Evolutionary conservation across 2,329 filamentous ascomycete species (phyloP), one percentile per base, ranked within the genome.

Genomic region (Talaromyces rugulosus): DNA sequence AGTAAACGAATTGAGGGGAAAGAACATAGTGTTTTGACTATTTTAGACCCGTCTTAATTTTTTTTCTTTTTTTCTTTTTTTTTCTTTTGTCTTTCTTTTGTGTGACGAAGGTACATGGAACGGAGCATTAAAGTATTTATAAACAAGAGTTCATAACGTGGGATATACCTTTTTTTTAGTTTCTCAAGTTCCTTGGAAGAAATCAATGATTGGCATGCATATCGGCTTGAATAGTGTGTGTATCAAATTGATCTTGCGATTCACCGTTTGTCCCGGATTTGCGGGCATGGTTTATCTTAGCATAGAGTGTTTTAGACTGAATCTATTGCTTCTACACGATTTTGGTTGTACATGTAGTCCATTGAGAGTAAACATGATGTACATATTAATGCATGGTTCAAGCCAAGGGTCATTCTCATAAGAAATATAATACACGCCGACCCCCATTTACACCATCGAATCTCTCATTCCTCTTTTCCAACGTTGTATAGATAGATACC

Each of bases 41-140:
- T 53, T 53, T 47, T 53, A 53, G 50, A 31, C 50, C 56, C 40
- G 42, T 51, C 33, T 52, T 30, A 34, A 36, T 44, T 58, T 52
- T 33, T 60, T 59, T 30, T 56, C 62, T 33, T 62, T 58, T 57
- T 55, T 56, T 59, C 59, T 31, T 28, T 23, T 30, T 23, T 51
- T 47, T 40, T 51, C 18, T 58, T 50, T 50, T 58, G 18, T 58
- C 18, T 27, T 51, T 50, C 18, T 40, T 50, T 58, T 50, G 47
- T 58, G 56, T 58, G 56, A 58, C 56, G 56, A 52, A 58, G 30
- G 44, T 36, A 58, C 56, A 58, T 58, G 56, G 56, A 58, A 58
- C 50, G 56, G 56, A 58, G 56, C 56, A 58, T 58, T 44, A 28
- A 58, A 12, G 33, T 60, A 54, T 53, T 56, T 56, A 36, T 56